Base-by-base conservation (phyloP, 2,329 filamentous ascomycete species). In the Trichoderma aggressivum region DNA sequence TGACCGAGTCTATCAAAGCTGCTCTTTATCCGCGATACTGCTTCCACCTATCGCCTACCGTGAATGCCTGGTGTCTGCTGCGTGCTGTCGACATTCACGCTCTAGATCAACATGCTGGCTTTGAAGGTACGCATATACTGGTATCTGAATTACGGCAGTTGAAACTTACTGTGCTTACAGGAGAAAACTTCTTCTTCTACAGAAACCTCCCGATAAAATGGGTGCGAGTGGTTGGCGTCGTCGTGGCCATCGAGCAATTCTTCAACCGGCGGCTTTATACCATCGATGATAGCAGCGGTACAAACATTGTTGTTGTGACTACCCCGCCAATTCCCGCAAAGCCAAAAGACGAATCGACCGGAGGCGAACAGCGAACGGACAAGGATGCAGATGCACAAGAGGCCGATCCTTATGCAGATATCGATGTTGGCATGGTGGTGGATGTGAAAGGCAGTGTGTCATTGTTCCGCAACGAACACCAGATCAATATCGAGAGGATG, bases 151-250 rank as follows among this genome's bases (percentile, higher is more conserved):
- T 18, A 12, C 4, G 26, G 18, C 11, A 53, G 6, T 34, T 53
- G 21, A 30, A 18, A 5, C 28, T 66, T 18, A 69, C 60, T 59
- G 7, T 24, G n/a, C 21, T 58, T 39, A 16, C 14, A 82, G 84
- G 84, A 62, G 86, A 88, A 76, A 82, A 86, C 73, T 83, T 90
- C 39, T 90, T 85, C 78, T 94, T 94, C 80, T 86, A 90, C 81
- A 80, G 85, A 63, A 94, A 94, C 79, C 89, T 94, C 74, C 92
- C 92, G 0, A 89, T 95, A 75, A 89, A 89, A 85, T 94, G 90
- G 88, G 87, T 92, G 67, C 89, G 90, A 73, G 80, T 94, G 36
- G 86, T 89, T 8, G 93, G 93, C 34, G 80, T 94, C 10, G 86
- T 95, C 26, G 89, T 94, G 70, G 88, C 87, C 14, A 81, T 89